Conservation (phyloP, 2,329 filamentous ascomycete species). For the Myriosclerotinia scirpicola region DNA sequence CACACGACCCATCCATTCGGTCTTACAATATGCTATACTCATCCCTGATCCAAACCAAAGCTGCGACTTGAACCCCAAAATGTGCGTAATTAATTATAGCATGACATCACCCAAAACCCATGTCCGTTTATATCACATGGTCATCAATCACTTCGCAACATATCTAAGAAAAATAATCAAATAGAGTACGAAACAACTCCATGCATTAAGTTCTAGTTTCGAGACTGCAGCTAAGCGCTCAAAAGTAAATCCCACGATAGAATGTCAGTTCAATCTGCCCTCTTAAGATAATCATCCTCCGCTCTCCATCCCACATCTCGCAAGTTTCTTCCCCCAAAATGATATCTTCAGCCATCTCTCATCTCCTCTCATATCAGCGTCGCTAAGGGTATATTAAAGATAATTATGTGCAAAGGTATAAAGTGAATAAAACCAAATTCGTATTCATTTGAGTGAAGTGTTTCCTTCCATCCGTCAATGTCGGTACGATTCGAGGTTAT, state of each 20-base stretch:
- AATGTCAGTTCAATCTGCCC: not conserved
- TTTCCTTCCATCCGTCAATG: slow-evolving; percentile 9
- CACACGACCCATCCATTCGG: not conserved
- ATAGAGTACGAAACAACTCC: not conserved
- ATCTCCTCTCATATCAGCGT: not conserved
- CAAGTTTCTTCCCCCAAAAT: not conserved
- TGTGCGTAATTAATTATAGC: not conserved
- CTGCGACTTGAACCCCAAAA: not conserved
- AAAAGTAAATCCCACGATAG: slow-evolving; percentile 2
- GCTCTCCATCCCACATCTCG: not conserved
- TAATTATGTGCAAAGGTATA: slow-evolving; percentile 7
- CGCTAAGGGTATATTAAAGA: slow-evolving; percentile 14
- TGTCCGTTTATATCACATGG: not conserved
- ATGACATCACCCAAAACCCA: not conserved
- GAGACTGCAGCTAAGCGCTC: slow-evolving; percentile 22
- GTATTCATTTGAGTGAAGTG: slow-evolving; percentile 10
- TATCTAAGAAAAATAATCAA: not conserved
- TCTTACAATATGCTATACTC: not conserved
- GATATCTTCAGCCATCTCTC: slow-evolving; percentile 12
- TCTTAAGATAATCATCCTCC: not conserved
- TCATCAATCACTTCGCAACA: not conserved
- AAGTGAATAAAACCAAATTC: slow-evolving; percentile 9
- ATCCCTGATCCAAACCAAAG: not conserved
- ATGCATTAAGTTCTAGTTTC: slow-evolving; percentile 4
- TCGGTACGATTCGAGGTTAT: slow-evolving; percentile 5